phyloP scores from a whole-genome alignment of 1,284 basidiomycete species.

The Pseudomicrostroma phylloplanum region DNA sequence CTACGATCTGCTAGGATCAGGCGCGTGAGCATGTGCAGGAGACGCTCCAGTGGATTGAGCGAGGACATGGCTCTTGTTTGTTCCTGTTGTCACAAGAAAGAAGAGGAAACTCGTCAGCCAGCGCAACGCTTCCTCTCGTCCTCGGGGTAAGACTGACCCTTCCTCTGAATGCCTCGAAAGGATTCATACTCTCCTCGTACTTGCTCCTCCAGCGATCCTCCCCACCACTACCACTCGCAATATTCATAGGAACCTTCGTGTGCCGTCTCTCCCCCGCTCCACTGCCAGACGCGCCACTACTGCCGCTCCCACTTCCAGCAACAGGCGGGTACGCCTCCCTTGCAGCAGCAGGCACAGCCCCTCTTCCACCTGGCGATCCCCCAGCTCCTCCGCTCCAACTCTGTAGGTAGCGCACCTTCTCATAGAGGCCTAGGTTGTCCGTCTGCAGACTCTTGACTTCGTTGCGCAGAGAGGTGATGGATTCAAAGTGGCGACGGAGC shows the following conservation, averaged over 20 bases:
- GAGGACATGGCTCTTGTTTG: conserved; percentile 82
- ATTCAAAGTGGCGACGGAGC: conserved; percentile 84
- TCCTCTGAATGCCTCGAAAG: conserved; percentile 92
- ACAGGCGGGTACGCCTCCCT: background rate
- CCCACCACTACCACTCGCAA: background rate
- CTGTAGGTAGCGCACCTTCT: conserved; percentile 46
- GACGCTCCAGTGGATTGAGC: conserved; percentile 83
- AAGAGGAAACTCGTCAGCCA: no score
- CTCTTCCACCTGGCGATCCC: background rate
- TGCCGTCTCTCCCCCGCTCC: background rate
- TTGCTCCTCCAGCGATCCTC: conserved; percentile 57
- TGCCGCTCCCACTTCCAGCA: no score
- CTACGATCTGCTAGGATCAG: conserved; percentile 75
- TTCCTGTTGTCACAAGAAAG: conserved; percentile 56
- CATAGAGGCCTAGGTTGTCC: conserved; percentile 45
- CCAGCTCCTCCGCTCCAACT: conserved; percentile 17
- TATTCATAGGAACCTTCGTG: background rate
- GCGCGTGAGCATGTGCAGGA: conserved; percentile 75
- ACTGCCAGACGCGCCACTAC: no score
- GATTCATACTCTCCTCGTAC: conserved; percentile 94
- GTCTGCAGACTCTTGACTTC: conserved; percentile 41
- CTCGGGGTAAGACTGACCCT: conserved; percentile 48
- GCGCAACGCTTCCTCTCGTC: no score
- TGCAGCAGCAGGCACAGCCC: background rate
- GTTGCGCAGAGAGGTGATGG: conserved; percentile 65